Conservation (phyloP, 169 alveolate genomes). For the Cryptosporidium sp. region DNA sequence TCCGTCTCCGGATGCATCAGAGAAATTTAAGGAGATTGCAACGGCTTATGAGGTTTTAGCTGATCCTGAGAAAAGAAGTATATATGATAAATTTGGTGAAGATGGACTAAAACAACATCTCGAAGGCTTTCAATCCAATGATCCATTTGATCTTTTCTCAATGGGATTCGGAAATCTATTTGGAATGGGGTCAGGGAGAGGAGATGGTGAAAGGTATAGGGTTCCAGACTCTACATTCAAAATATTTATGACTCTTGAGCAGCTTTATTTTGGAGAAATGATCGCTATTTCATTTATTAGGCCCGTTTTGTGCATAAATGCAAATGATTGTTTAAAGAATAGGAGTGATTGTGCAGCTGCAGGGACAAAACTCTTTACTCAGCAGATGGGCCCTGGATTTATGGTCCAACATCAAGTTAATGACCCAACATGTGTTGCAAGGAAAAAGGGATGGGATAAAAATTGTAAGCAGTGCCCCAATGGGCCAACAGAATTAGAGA, state of each 20-base stretch:
- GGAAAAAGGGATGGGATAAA: slow-evolving; percentile 86
- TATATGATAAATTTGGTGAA: slow-evolving; percentile 80
- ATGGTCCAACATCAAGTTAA: slow-evolving; percentile 86
- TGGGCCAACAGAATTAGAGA: slow-evolving; percentile 81
- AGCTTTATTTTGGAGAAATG: slow-evolving; percentile 84
- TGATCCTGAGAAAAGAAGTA: slow-evolving; percentile 90
- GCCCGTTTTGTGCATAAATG: slow-evolving; percentile 82
- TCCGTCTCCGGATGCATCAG: slow-evolving; percentile 83
- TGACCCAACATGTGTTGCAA: slow-evolving; percentile 86
- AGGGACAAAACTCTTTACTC: slow-evolving; percentile 83
- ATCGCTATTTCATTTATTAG: slow-evolving; percentile 79
- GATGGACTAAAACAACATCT: slow-evolving; percentile 78
- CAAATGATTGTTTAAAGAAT: slow-evolving; percentile 84
- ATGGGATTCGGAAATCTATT: slow-evolving; percentile 93
- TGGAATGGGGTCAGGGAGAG: slow-evolving; percentile 80
- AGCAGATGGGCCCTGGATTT: slow-evolving; percentile 88
- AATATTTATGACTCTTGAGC: slow-evolving; percentile 81
- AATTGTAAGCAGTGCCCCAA: slow-evolving; percentile 85
- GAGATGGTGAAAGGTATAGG: slow-evolving; percentile 82
- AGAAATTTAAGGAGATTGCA: slow-evolving; percentile 94
- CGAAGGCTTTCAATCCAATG: slow-evolving; percentile 79
- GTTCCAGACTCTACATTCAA: slow-evolving; percentile 80
- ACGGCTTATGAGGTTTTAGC: slow-evolving; percentile 97
- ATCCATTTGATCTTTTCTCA: slow-evolving; percentile 93
- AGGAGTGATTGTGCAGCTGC: slow-evolving; percentile 86